Evolutionary conservation across 257 asterid species (phyloP).

Genomic region (Scutellaria minor): DNA sequence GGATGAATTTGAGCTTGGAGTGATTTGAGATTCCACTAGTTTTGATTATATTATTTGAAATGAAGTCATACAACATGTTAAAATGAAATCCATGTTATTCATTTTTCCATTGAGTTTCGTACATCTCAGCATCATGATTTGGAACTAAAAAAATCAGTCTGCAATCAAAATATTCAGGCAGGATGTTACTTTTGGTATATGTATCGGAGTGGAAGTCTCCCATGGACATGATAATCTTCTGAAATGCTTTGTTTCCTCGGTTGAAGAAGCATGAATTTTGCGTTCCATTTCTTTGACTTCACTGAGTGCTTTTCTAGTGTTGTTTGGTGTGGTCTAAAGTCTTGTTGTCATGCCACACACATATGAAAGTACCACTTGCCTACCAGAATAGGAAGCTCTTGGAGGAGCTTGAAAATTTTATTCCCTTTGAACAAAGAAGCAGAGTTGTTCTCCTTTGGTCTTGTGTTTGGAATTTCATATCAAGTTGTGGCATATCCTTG

Average conservation of each 20-base stretch:
- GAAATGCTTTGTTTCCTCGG: conserved; percentile 2
- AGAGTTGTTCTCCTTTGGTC: conserved; percentile 8
- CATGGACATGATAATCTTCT: conserved; percentile 10
- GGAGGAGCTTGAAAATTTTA: background rate
- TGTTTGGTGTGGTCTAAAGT: background rate
- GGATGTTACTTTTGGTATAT: background rate
- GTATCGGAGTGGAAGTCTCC: background rate
- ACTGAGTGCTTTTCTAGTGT: background rate
- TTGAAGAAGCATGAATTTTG: background rate
- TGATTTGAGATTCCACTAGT: background rate
- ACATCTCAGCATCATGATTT: background rate
- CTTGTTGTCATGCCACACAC: background rate
- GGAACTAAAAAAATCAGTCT: background rate
- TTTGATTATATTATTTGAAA: background rate
- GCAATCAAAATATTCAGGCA: background rate
- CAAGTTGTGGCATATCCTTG: conserved; percentile 6
- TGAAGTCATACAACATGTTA: background rate
- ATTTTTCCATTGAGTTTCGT: background rate
- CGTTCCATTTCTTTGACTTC: conserved; percentile 5
- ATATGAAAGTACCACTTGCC: conserved; percentile 14
- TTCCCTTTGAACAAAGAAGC: too few species aligned
- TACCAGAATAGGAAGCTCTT: background rate
- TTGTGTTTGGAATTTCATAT: conserved; percentile 6
- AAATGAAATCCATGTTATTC: background rate
- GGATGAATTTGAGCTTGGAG: conserved; percentile 7